These are phyloP conservation scores for Ascochyta rabiei DNA, from an alignment of 2,329 filamentous ascomycete species.

Conservation along the genomic window DNA sequence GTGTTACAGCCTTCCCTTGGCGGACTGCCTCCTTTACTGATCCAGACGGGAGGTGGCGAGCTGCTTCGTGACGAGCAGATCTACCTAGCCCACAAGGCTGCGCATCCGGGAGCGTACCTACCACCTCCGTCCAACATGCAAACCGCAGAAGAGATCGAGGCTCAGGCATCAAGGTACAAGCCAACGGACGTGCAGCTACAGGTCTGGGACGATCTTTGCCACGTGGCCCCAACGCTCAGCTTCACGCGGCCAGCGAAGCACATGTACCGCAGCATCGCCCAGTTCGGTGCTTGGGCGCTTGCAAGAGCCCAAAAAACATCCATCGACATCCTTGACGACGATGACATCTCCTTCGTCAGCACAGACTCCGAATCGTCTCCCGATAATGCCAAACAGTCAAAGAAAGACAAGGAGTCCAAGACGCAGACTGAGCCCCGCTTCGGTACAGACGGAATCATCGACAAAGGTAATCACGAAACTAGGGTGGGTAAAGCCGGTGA, in stretches of 20 bases:
- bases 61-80: slow-evolving; percentile 92
- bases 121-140: slow-evolving; percentile 55
- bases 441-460: slow-evolving; percentile 24
- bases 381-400: slow-evolving; percentile 24
- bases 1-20: slow-evolving; percentile 86
- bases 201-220: slow-evolving; percentile 94
- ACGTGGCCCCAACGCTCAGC: slow-evolving; percentile 89
- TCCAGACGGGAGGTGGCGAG: slow-evolving; percentile 88
- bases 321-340: slow-evolving; percentile 83
- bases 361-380: slow-evolving; percentile 50
- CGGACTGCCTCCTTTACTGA: slow-evolving; percentile 83
- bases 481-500: slow-evolving; percentile 86
- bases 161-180: slow-evolving; percentile 71
- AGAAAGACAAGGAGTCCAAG: slow-evolving; percentile 33
- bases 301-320: slow-evolving; percentile 78
- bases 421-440: slow-evolving; percentile 24
- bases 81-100: slow-evolving; percentile 92
- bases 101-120: slow-evolving; percentile 78
- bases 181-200: slow-evolving; percentile 93
- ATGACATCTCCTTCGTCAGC: slow-evolving; percentile 76
- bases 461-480: slow-evolving; percentile 15
- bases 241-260: slow-evolving; percentile 95
- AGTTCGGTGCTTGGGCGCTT: slow-evolving; percentile 91
- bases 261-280: slow-evolving; percentile 91
- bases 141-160: slow-evolving; percentile 64